Conservation (phyloP, 441 rosid species). For the Dalechampia spathulata region DNA sequence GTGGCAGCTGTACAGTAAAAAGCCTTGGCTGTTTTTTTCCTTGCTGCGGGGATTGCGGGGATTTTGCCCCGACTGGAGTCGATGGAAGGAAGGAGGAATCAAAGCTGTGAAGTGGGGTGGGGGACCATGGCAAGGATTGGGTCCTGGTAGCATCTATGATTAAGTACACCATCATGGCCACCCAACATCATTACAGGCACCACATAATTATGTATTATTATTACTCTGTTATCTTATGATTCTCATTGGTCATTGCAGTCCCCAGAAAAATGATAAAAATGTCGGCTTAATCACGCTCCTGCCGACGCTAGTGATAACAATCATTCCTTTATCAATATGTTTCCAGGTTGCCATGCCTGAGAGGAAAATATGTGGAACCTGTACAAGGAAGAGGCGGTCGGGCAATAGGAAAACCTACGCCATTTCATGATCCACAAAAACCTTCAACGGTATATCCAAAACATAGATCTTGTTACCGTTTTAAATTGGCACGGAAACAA, state of each 20-base stretch:
- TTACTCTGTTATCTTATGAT: no score
- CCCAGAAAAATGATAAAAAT: no score
- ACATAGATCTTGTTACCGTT: neutral
- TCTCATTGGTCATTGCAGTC: no score
- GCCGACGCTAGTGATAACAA: no score
- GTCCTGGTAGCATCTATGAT: no score
- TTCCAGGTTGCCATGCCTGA: slow-evolving; percentile 1
- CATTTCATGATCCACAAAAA: neutral
- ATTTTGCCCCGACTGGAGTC: neutral
- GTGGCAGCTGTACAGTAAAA: slow-evolving; percentile 13
- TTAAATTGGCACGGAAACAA: slow-evolving; percentile 1
- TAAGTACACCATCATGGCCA: slow-evolving; percentile 17
- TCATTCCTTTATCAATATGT: neutral
- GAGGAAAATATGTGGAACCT: neutral
- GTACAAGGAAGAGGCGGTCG: neutral
- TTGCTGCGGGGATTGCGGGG: slow-evolving; percentile 30
- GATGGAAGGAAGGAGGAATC: neutral
- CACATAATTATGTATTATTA: slow-evolving; percentile 10
- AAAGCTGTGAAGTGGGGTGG: slow-evolving; percentile 7
- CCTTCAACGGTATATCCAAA: no score
- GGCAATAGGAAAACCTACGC: neutral
- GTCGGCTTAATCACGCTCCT: no score
- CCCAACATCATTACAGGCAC: slow-evolving; percentile 20
- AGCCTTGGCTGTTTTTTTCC: neutral
- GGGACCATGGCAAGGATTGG: slow-evolving; percentile 17